Evolutionary conservation across 805 yeast species (phyloP).

Genomic region (Saccharomycopsis capsularis): DNA sequence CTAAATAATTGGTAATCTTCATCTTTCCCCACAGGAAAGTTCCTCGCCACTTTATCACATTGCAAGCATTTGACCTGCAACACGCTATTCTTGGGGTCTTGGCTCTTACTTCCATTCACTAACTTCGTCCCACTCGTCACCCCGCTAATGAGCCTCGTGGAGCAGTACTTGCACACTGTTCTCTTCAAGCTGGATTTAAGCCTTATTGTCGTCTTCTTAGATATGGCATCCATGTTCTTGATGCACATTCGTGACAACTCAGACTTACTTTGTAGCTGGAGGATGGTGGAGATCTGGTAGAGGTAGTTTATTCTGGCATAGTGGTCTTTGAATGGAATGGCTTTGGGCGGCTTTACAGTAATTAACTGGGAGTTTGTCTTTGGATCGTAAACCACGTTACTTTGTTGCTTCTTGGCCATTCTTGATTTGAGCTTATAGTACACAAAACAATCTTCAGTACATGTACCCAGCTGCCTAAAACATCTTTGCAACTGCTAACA

Average conservation of each 20-base stretch:
- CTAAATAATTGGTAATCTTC: not conserved
- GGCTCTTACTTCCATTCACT: not conserved
- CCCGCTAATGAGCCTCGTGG: conserved; percentile 12
- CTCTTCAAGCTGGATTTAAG: conserved; percentile 16
- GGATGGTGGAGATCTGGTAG: conserved; percentile 13
- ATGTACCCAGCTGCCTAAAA: no score
- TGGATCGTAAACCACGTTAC: conserved; percentile 1
- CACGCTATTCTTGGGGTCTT: not conserved
- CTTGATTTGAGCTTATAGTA: no score
- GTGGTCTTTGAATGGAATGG: conserved; percentile 14
- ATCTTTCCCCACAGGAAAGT: conserved; percentile 8
- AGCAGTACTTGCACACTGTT: conserved; percentile 16
- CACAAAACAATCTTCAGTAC: no score
- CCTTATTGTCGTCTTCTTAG: conserved; percentile 16
- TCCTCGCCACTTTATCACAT: conserved; percentile 6
- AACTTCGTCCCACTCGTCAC: conserved; percentile 5
- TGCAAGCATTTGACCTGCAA: conserved; percentile 5
- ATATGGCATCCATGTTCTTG: conserved; percentile 12
- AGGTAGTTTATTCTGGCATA: conserved; percentile 17
- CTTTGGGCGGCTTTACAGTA: conserved; percentile 5
- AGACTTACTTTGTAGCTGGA: not conserved
- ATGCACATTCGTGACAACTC: conserved; percentile 15
- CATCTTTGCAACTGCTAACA: no score
- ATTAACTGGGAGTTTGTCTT: not conserved
- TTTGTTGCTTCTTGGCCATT: not conserved